A percentile compares a stretch with the other conserved stretches of the same genome.
These are phyloP conservation scores for Ceratobasidium papillatum DNA, from an alignment of 1,284 basidiomycete genomes.

Conservation along the genomic window DNA sequence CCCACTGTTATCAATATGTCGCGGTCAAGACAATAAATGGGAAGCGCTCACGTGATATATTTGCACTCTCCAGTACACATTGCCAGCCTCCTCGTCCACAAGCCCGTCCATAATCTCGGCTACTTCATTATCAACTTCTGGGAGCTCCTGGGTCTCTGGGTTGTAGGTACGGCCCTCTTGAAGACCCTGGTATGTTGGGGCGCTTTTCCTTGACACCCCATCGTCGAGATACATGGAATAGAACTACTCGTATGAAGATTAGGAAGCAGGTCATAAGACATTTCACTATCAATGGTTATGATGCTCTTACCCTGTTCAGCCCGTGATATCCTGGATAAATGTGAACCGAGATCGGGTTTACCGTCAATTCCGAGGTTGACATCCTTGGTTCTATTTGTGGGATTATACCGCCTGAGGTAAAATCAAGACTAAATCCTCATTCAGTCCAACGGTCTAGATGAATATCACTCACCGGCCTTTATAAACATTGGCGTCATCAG, in stretches of 20 bases:
- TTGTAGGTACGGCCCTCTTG: neutral
- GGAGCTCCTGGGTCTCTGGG: neutral
- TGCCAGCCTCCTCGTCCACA: constrained; percentile 9
- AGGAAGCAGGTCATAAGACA: neutral
- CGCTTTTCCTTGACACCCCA: constrained; percentile 38
- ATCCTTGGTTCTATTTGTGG: constrained; percentile 38
- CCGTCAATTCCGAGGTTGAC: constrained; percentile 16
- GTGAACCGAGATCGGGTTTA: constrained; percentile 36
- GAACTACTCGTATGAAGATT: neutral
- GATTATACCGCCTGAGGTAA: constrained; percentile 33
- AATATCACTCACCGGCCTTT: constrained; percentile 13
- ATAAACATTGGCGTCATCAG: constrained; percentile 41
- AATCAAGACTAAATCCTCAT: neutral
- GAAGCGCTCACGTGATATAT: neutral
- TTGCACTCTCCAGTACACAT: constrained; percentile 24
- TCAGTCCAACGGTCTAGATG: neutral
- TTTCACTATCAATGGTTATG: neutral
- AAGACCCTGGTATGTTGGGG: constrained; percentile 13
- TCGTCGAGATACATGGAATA: constrained; percentile 41
- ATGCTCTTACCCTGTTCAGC: constrained; percentile 2
- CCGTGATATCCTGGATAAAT: constrained; percentile 34
- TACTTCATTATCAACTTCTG: neutral
- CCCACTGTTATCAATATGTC: neutral
- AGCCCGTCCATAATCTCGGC: neutral
- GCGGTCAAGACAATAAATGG: too few species aligned